These are phyloP conservation scores for Neospermospora avenae DNA, from an alignment of 2,329 filamentous ascomycete genomes.

Conservation along the genomic window DNA sequence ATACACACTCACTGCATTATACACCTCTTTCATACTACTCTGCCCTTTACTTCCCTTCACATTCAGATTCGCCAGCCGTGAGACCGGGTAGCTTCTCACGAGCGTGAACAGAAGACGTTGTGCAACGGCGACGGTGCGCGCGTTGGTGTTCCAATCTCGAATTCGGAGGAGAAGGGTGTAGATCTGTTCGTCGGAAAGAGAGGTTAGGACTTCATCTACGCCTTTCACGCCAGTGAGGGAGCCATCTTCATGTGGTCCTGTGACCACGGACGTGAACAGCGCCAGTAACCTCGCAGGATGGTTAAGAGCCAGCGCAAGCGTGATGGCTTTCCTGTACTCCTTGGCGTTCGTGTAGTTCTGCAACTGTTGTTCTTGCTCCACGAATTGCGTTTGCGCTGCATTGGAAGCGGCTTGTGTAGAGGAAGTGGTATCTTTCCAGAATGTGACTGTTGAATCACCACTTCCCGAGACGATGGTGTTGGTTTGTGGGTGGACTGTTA, in stretches of 20 bases:
- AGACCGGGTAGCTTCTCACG: slow-evolving; percentile 76
- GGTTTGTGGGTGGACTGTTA: slow-evolving; percentile 66
- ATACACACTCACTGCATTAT: slow-evolving; percentile 85
- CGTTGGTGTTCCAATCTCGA: slow-evolving; percentile 97
- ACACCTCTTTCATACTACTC: slow-evolving; percentile 73
- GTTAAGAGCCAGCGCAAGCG: slow-evolving; percentile 86
- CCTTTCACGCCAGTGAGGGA: slow-evolving; percentile 62
- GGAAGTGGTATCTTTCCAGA: slow-evolving; percentile 90
- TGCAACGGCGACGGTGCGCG: slow-evolving; percentile 77
- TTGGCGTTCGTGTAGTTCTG: slow-evolving; percentile 88
- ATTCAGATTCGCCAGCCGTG: slow-evolving; percentile 69
- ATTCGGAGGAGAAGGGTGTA: slow-evolving; percentile 77
- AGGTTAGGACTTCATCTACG: slow-evolving; percentile 81
- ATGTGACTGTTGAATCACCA: slow-evolving; percentile 87
- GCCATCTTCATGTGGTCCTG: slow-evolving; percentile 55
- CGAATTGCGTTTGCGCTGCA: slow-evolving; percentile 70
- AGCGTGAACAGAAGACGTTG: slow-evolving; percentile 81
- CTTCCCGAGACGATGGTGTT: slow-evolving; percentile 85
- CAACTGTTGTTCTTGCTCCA: slow-evolving; percentile 92
- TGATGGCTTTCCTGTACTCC: slow-evolving; percentile 90
- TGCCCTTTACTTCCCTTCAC: slow-evolving; percentile 55
- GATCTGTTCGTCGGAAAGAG: slow-evolving; percentile 79
- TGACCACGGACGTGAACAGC: slow-evolving; percentile 78
- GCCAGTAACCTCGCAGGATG: slow-evolving; percentile 84
- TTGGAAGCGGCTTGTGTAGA: slow-evolving; percentile 73